Evolutionary conservation across 441 rosid species (phyloP).

Genomic region (Erodium moschatum): DNA sequence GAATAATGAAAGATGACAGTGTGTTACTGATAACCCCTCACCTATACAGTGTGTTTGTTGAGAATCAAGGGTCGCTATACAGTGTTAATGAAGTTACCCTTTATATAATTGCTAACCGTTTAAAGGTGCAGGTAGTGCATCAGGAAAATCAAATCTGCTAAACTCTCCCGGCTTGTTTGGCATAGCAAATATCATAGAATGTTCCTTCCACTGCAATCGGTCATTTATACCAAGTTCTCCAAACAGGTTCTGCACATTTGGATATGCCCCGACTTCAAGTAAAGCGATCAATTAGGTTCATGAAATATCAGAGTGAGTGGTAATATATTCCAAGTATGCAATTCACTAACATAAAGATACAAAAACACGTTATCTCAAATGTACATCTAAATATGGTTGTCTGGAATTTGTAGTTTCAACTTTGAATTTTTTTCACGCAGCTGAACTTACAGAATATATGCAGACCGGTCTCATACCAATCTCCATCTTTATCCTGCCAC

Average conservation of each 20-base stretch:
- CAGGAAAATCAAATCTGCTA: constrained; percentile 90
- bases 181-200: constrained; percentile 96
- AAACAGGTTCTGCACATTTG: constrained; percentile 80
- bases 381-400: no score
- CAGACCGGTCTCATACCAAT: constrained; percentile 91
- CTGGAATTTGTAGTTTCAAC: neutral
- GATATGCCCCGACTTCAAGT: constrained; percentile 84
- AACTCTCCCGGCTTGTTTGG: constrained; percentile 93
- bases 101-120: constrained; percentile 45
- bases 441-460: constrained; percentile 84
- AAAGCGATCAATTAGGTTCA: constrained; percentile 16
- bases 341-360: no score
- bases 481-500: constrained; percentile 88
- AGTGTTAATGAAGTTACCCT: no score
- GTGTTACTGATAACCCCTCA: no score
- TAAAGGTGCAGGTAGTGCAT: constrained; percentile 76
- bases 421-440: neutral
- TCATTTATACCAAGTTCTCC: constrained; percentile 88
- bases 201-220: constrained; percentile 94
- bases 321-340: neutral
- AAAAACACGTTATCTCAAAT: no score
- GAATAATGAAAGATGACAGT: no score
- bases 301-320: neutral
- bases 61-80: no score
- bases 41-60: no score